Conservation (phyloP, 228 moss, liverwort and hornwort genomes). For the Sphagnum fallax region DNA sequence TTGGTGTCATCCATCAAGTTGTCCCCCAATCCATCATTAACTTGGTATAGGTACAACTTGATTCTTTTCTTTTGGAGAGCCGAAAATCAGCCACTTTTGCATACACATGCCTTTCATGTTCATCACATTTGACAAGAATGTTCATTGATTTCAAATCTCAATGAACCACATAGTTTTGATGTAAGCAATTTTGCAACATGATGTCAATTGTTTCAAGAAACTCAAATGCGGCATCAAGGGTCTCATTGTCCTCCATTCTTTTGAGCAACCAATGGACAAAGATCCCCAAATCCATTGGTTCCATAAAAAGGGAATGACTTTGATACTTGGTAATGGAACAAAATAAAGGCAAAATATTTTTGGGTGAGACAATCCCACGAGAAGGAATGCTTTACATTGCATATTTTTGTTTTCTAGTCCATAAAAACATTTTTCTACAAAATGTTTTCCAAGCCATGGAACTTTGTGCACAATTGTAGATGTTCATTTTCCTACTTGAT, state of each 20-base stretch:
- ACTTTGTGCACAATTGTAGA: constrained; percentile 2
- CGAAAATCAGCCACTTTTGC: constrained; percentile 29
- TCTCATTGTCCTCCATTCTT: neutral
- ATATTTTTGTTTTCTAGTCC: constrained; percentile 1
- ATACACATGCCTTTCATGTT: neutral
- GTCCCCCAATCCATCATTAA: constrained; percentile 4
- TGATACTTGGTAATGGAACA: neutral
- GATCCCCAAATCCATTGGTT: constrained; percentile 12
- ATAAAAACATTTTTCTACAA: constrained; percentile 4
- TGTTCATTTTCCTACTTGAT: constrained; percentile 9
- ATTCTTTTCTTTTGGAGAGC: constrained; percentile 6
- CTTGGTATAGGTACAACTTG: constrained; percentile 2
- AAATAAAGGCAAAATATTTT: constrained; percentile 4
- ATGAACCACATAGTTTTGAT: constrained; percentile 6
- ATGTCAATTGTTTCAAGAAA: constrained; percentile 2
- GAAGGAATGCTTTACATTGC: constrained; percentile 1
- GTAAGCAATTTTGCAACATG: constrained; percentile 10
- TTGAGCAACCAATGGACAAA: neutral
- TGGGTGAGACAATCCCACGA: constrained; percentile 5
- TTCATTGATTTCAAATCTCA: constrained; percentile 17
- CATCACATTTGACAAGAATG: neutral
- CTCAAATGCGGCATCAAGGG: constrained; percentile 1
- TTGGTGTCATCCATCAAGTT: constrained; percentile 18
- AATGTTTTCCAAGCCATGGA: neutral
- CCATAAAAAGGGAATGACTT: constrained; percentile 6